Evolutionary conservation across 257 asterid genomes (phyloP), one percentile per base, ranked within the genome.

Genomic region (Paraleonurus japonicus): DNA sequence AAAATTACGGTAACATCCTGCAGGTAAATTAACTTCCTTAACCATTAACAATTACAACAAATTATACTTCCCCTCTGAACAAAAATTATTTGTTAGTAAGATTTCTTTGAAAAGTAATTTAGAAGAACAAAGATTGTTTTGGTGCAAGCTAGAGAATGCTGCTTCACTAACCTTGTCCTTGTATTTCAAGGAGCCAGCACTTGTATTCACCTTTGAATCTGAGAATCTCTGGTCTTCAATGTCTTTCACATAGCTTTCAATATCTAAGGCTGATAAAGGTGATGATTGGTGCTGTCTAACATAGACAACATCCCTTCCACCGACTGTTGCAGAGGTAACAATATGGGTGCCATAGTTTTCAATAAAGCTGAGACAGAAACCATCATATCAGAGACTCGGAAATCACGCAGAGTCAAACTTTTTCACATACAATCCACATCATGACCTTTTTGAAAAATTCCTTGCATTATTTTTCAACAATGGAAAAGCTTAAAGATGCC

Each of bases 1-100:
- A 95, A 95, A 79, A 95, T 95, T 37, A 95, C 99, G 0, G 99
- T 95, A 65, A 95, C 98, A 58, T 95, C 99, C 99, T 95, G 96
- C 86, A 83, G 28, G 75, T 50, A 75, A 65, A 50, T 65, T 53
- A 53, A 19, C 2, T 48, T 53, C 6, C 60, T 19, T 51, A 19
- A 19, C 28, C 28, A 51, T 7, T 51, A 8, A 51, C 15, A 19
- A 51, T 8, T 51, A 20, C 28, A 19, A 51, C 4, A 4, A 19
- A 50, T 17, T 17, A 13, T 45, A 15, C 7, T 43, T 43, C 16
- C 50, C 50, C 3, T 43, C 50, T 43, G 17, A 43, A 43, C 16
- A 4, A 43, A 43, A 43, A 9, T 4, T 2, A 30, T 30, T 5
- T 33, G 9, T 10, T 1, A 8, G 16, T n/a, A 39, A 54, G 43